Conservation (phyloP, 2,329 filamentous ascomycete species). For the Arachnomyces sp. region DNA sequence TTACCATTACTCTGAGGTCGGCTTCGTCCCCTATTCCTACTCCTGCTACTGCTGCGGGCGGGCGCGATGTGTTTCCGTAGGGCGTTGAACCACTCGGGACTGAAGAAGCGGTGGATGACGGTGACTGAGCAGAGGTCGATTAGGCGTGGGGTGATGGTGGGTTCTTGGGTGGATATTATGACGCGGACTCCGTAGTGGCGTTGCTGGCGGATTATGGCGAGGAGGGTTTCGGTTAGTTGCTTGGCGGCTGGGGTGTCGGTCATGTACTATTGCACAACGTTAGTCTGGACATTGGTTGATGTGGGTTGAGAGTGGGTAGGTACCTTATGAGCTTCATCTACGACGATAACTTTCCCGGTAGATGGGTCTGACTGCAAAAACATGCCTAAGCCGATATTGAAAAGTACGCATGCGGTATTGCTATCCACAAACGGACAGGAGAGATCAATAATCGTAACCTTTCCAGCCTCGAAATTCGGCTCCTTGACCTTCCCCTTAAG, state of each 20-base stretch:
- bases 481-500: constrained; percentile 2
- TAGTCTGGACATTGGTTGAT: not conserved
- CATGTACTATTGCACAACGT: constrained; percentile 13
- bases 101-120: constrained; percentile 64
- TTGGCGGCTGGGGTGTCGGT: constrained; percentile 9
- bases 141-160: constrained; percentile 58
- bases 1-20: too few relatives aligned
- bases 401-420: constrained; percentile 16
- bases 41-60: too few relatives aligned
- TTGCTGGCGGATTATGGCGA: constrained; percentile 58
- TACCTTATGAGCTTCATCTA: constrained; percentile 20
- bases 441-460: constrained; percentile 16
- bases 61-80: constrained; percentile 38
- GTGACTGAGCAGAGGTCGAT: constrained; percentile 62
- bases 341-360: constrained; percentile 12
- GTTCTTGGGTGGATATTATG: constrained; percentile 67
- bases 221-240: constrained; percentile 50
- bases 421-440: constrained; percentile 16
- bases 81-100: constrained; percentile 51
- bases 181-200: constrained; percentile 59
- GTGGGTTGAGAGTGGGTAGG: not conserved
- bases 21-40: too few relatives aligned
- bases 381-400: constrained; percentile 15
- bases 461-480: constrained; percentile 2
- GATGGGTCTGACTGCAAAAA: constrained; percentile 14